A percentile compares a stretch with the other conserved stretches of the same genome.
These are phyloP conservation scores for Cordyceps militaris DNA, from an alignment of 2,329 filamentous ascomycete genomes.

Conservation along the genomic window DNA sequence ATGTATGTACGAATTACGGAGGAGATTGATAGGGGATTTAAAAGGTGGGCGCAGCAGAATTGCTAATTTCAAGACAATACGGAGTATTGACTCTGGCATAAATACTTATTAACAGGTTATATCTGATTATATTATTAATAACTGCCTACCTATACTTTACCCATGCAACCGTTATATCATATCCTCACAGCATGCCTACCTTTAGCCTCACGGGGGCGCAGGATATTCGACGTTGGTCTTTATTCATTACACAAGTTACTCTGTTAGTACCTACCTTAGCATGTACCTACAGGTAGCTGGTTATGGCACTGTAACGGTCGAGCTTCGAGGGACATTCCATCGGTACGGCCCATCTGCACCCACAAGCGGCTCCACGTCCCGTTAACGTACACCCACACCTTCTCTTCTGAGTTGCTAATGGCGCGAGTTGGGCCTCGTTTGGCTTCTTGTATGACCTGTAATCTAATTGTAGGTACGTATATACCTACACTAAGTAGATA, in stretches of 20 bases:
- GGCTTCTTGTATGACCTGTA: neutral
- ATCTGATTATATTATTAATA: neutral
- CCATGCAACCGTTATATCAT: no score
- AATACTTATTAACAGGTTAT: neutral
- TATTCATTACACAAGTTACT: no score
- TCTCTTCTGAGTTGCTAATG: neutral
- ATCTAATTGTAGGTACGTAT: no score
- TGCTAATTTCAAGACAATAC: neutral
- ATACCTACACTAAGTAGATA: no score
- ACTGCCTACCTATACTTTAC: neutral
- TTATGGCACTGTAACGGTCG: no score
- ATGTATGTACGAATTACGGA: neutral
- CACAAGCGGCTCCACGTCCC: conserved; percentile 10
- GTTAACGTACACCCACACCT: neutral
- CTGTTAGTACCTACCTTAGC: no score
- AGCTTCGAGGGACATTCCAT: neutral
- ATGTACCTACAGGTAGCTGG: no score
- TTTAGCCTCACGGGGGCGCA: no score
- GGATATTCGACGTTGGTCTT: no score
- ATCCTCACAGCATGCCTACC: no score
- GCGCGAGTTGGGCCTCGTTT: neutral
- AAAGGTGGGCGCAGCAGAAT: neutral
- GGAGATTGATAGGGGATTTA: neutral
- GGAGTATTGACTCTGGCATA: neutral
- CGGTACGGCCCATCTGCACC: conserved; percentile 9